A percentile compares a stretch with the other conserved stretches of the same genome.
Conservation (phyloP, 2,329 filamentous ascomycete species). For the Nigrospora sphaerica region DNA sequence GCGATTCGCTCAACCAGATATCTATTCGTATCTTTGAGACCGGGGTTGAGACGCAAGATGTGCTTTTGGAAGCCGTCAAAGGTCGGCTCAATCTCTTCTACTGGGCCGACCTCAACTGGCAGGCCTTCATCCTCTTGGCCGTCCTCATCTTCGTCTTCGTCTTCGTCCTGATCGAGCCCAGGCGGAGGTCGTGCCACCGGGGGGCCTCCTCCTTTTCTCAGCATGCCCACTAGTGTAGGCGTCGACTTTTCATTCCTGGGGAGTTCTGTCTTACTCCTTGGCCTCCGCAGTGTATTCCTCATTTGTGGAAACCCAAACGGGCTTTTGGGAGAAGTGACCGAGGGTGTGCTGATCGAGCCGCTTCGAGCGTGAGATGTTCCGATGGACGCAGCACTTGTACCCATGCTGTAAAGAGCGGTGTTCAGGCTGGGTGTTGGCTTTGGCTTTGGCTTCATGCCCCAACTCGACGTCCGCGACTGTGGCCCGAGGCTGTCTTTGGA, state of each 20-base stretch:
- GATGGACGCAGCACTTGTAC: conserved; percentile 46
- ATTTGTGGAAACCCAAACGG: conserved; percentile 30
- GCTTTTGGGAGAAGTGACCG: conserved; percentile 47
- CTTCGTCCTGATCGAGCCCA: conserved; percentile 40
- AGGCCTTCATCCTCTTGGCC: conserved; percentile 50
- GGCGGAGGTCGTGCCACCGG: conserved; percentile 34
- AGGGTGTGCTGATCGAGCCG: conserved; percentile 51
- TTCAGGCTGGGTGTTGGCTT: conserved; percentile 50
- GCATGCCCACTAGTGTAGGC: conserved; percentile 40
- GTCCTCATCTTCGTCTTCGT: conserved; percentile 56
- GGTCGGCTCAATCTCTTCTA: conserved; percentile 64
- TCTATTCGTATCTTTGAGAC: conserved; percentile 43
- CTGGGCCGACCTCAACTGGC: conserved; percentile 53
- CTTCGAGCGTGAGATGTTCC: conserved; percentile 49
- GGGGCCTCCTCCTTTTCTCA: conserved; percentile 46
- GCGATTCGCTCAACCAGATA: conserved; percentile 76
- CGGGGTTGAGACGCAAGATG: conserved; percentile 67
- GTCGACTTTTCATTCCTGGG: conserved; percentile 32
- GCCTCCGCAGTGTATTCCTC: conserved; percentile 43
- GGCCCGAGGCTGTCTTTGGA: conserved; percentile 44
- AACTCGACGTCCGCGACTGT: conserved; percentile 42
- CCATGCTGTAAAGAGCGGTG: conserved; percentile 50
- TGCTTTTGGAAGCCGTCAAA: conserved; percentile 71
- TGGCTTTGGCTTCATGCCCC: conserved; percentile 38
- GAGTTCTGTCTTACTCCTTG: conserved; percentile 47